Evolutionary conservation across 2,329 filamentous ascomycete genomes (phyloP).

Genomic region (Colletotrichum paranaense): DNA sequence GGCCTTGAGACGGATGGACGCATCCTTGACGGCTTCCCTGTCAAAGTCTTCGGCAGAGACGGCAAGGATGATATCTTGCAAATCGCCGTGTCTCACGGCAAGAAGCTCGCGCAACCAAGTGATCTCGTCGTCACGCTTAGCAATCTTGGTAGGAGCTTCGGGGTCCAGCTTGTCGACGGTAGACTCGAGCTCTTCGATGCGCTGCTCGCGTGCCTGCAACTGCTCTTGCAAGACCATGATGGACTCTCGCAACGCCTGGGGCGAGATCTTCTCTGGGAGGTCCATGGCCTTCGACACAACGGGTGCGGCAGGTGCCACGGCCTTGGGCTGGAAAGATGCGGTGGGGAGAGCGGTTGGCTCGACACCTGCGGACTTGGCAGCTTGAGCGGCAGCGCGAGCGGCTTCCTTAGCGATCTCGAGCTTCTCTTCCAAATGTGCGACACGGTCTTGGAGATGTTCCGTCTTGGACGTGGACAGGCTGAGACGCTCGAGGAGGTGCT

Average conservation of each 20-base stretch:
- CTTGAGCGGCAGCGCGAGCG: constrained; percentile 83
- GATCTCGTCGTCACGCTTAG: constrained; percentile 94
- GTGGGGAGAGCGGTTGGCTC: constrained; percentile 44
- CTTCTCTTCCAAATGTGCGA: constrained; percentile 88
- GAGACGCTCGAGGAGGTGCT: constrained; percentile 83
- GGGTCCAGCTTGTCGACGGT: constrained; percentile 76
- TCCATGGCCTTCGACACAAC: constrained; percentile 55
- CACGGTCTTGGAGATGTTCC: constrained; percentile 86
- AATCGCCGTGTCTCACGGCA: constrained; percentile 87
- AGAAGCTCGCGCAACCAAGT: constrained; percentile 94
- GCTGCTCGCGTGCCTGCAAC: constrained; percentile 90
- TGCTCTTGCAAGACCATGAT: constrained; percentile 98
- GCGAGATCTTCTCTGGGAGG: constrained; percentile 87
- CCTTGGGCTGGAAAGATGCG: constrained; percentile 45
- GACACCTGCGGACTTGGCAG: constrained; percentile 70
- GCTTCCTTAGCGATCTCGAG: constrained; percentile 90
- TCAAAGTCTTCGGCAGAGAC: constrained; percentile 82
- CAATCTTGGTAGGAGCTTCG: constrained; percentile 83
- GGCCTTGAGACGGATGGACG: constrained; percentile 90
- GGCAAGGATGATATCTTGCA: constrained; percentile 89
- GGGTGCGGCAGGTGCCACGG: constrained; percentile 54
- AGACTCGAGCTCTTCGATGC: constrained; percentile 87
- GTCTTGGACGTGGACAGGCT: constrained; percentile 86
- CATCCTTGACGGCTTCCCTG: constrained; percentile 83
- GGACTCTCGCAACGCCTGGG: constrained; percentile 93